phyloP scores from a whole-genome alignment of 306 rosid genomes.

The Dryas octopetala region DNA sequence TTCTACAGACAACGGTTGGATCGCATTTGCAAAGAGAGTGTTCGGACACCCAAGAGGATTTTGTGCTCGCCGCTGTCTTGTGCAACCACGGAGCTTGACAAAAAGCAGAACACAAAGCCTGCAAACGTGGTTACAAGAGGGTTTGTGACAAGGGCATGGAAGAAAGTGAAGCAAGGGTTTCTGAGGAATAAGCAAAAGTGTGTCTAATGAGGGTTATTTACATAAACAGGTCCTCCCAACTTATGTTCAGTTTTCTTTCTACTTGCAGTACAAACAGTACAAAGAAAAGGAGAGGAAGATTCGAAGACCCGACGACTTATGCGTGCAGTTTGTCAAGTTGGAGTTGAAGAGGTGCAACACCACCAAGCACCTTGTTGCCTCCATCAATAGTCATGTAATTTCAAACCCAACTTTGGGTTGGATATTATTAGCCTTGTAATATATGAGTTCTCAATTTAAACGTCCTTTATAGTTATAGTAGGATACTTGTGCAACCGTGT shows the following conservation, averaged over 20 bases:
- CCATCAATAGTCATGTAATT: neutral
- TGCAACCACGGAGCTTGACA: neutral
- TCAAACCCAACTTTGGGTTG: neutral
- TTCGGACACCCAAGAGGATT: constrained; percentile 35
- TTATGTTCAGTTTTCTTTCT: no score
- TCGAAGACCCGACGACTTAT: no score
- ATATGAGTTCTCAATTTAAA: neutral
- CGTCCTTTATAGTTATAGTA: neutral
- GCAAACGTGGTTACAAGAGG: constrained; percentile 26
- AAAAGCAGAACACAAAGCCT: constrained; percentile 20
- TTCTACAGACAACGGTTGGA: constrained; percentile 34
- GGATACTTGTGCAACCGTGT: neutral
- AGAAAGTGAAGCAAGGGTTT: constrained; percentile 55
- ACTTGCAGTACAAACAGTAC: no score
- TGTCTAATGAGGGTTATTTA: neutral
- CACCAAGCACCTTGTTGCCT: no score
- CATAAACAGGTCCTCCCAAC: neutral
- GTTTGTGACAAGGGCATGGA: constrained; percentile 53
- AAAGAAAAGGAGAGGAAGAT: no score
- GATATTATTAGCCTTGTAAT: neutral
- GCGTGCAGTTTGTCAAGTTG: no score
- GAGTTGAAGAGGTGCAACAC: no score
- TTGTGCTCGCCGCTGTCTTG: constrained; percentile 26
- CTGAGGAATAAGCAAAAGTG: constrained; percentile 30
- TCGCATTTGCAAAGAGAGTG: constrained; percentile 29